These are phyloP conservation scores for Septoria linicola DNA, from an alignment of 2,329 filamentous ascomycete species.

Conservation along the genomic window DNA sequence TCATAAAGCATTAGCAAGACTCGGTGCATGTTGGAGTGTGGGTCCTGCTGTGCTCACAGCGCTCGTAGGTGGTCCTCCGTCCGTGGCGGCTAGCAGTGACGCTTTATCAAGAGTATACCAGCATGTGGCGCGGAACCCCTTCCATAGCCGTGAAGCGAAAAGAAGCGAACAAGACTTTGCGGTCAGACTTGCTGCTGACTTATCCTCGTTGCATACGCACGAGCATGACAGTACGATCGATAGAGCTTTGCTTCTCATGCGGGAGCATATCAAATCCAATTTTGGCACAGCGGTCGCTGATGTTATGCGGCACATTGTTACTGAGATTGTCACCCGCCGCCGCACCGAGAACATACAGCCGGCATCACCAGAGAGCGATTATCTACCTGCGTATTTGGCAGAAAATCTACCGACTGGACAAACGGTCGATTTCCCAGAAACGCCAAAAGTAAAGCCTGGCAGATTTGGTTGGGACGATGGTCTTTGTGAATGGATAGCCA, in stretches of 20 bases:
- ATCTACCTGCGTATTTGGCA: not conserved
- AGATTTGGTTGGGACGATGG: conserved; percentile 47
- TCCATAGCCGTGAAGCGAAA: not conserved
- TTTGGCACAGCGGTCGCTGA: not conserved
- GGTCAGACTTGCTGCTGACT: not conserved
- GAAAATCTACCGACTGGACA: not conserved
- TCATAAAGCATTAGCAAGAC: too few species aligned
- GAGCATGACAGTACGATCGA: not conserved
- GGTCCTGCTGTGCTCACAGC: not conserved
- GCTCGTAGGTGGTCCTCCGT: not conserved
- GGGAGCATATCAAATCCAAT: not conserved
- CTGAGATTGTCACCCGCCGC: not conserved
- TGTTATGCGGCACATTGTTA: not conserved
- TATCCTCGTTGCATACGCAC: not conserved
- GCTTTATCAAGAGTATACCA: not conserved
- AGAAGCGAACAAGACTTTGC: conserved; percentile 4
- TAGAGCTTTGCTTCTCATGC: not conserved
- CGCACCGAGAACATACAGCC: not conserved
- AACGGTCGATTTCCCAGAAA: not conserved
- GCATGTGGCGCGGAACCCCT: not conserved
- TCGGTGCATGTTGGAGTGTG: not conserved
- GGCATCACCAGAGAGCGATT: not conserved
- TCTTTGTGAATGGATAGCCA: conserved; percentile 48
- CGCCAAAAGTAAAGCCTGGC: not conserved
- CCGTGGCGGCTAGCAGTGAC: not conserved